phyloP scores from a whole-genome alignment of 768 basidiomycete species.

The Podaxis rugospora region DNA sequence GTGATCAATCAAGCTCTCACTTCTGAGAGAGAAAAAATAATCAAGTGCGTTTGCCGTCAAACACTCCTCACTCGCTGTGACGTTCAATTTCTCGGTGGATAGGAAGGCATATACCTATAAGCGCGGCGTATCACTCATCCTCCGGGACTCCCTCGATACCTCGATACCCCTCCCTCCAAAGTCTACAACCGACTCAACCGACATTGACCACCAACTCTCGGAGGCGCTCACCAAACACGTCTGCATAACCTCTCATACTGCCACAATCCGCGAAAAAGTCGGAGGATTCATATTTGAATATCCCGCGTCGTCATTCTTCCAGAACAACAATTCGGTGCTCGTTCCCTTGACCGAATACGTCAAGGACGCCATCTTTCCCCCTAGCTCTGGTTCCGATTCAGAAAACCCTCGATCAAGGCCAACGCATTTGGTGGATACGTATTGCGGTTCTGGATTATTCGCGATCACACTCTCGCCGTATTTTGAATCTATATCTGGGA shows the following conservation, averaged over 20 bases:
- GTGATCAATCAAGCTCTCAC: slow-evolving; percentile 68
- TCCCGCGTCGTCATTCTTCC: slow-evolving; percentile 89
- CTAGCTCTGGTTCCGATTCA: slow-evolving; percentile 12
- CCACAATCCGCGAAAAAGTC: slow-evolving; percentile 78
- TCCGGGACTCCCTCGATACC: slow-evolving; percentile 72
- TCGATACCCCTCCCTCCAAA: slow-evolving; percentile 14
- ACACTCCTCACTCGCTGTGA: too few relatives aligned
- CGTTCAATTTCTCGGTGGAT: background rate
- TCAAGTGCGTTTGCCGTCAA: slow-evolving; percentile 42
- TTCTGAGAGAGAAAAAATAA: slow-evolving; percentile 59
- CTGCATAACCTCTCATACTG: slow-evolving; percentile 82
- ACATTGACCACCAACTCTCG: slow-evolving; percentile 31
- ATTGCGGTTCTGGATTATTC: slow-evolving; percentile 89
- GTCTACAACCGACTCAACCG: background rate
- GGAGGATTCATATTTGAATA: slow-evolving; percentile 82
- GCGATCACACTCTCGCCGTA: slow-evolving; percentile 74
- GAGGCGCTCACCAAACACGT: slow-evolving; percentile 53
- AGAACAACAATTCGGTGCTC: slow-evolving; percentile 95
- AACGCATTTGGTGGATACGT: slow-evolving; percentile 94
- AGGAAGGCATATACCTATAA: slow-evolving; percentile 82
- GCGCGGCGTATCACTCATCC: slow-evolving; percentile 83
- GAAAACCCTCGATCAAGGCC: slow-evolving; percentile 20
- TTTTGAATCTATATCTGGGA: slow-evolving; percentile 79
- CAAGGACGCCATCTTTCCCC: slow-evolving; percentile 59
- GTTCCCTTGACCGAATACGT: slow-evolving; percentile 83